A percentile compares a stretch with the other conserved stretches of the same genome.
Evolutionary conservation across 371 early-diverging fungal genomes (phyloP).

Genomic region (Coemansia sp.): DNA sequence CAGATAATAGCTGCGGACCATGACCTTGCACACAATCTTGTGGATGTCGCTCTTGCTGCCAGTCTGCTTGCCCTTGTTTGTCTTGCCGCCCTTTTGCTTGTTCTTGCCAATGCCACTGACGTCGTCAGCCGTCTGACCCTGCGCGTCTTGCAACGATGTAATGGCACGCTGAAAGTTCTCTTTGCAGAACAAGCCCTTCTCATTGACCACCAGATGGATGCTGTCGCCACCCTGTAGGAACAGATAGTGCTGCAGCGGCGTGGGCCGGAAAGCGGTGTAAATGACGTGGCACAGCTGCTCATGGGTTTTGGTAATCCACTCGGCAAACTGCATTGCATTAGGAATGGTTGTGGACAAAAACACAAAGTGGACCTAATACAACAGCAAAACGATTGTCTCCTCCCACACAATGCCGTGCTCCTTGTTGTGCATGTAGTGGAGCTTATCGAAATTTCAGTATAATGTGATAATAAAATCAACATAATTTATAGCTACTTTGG

Average conservation of each 20-base stretch:
- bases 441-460: slow-evolving; percentile 86
- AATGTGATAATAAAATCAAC: too few relatives aligned
- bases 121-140: slow-evolving; percentile 60
- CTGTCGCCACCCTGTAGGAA: slow-evolving; percentile 94
- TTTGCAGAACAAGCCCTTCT: slow-evolving; percentile 91
- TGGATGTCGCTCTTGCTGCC: slow-evolving; percentile 75
- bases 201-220: slow-evolving; percentile 94
- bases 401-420: slow-evolving; percentile 99
- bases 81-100: slow-evolving; percentile 51
- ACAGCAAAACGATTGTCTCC: slow-evolving; percentile 98
- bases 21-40: slow-evolving; percentile 94
- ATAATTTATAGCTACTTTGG: too few relatives aligned
- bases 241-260: slow-evolving; percentile 97
- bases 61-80: slow-evolving; percentile 57
- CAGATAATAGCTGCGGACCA: slow-evolving; percentile 92
- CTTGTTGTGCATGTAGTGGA: slow-evolving; percentile 98
- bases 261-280: slow-evolving; percentile 99
- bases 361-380: slow-evolving; percentile 91
- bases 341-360: slow-evolving; percentile 99
- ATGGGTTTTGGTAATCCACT: slow-evolving; percentile 98
- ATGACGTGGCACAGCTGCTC: slow-evolving; percentile 98
- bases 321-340: slow-evolving; percentile 99
- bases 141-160: slow-evolving; percentile 64
- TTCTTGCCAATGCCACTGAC: slow-evolving; percentile 45
- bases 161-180: slow-evolving; percentile 93